Evolutionary conservation across 78 protist genomes (phyloP).

Genomic region (Dictyostelium brefeldianum): DNA sequence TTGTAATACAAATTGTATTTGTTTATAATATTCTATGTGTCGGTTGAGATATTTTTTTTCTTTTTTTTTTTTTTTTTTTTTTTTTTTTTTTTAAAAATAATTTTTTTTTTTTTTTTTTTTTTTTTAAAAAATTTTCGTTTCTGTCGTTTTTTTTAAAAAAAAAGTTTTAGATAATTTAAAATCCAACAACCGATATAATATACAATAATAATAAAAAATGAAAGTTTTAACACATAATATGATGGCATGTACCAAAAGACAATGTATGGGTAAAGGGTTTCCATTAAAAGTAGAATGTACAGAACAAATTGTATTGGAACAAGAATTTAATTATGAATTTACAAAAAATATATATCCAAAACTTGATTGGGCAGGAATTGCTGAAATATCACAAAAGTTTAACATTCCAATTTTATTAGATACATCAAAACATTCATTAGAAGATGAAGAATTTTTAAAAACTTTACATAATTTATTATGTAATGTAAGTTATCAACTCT

Average conservation of each 20-base stretch:
- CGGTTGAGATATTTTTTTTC: too few relatives aligned
- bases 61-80: too few relatives aligned
- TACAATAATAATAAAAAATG: slow-evolving; percentile 24
- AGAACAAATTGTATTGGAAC: slow-evolving; percentile 11
- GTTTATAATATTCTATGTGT: too few relatives aligned
- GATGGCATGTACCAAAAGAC: slow-evolving; percentile 79
- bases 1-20: too few relatives aligned
- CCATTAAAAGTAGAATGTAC: slow-evolving; percentile 54
- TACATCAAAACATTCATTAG: neutral
- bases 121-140: neutral
- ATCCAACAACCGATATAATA: neutral
- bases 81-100: too few relatives aligned
- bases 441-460: slow-evolving; percentile 72
- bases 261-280: slow-evolving; percentile 72
- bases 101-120: too few relatives aligned
- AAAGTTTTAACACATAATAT: slow-evolving; percentile 72
- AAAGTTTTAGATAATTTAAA: too few relatives aligned
- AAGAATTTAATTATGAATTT: slow-evolving; percentile 63
- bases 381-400: slow-evolving; percentile 18
- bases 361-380: slow-evolving; percentile 77
- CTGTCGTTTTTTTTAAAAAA: neutral
- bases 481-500: slow-evolving; percentile 5
- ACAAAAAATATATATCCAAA: slow-evolving; percentile 64
- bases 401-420: neutral
- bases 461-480: slow-evolving; percentile 43